Percentiles rank a stretch among this genome's conserved stretches.
Conservation (phyloP, 768 basidiomycete genomes). For the Scleroderma bovista region DNA sequence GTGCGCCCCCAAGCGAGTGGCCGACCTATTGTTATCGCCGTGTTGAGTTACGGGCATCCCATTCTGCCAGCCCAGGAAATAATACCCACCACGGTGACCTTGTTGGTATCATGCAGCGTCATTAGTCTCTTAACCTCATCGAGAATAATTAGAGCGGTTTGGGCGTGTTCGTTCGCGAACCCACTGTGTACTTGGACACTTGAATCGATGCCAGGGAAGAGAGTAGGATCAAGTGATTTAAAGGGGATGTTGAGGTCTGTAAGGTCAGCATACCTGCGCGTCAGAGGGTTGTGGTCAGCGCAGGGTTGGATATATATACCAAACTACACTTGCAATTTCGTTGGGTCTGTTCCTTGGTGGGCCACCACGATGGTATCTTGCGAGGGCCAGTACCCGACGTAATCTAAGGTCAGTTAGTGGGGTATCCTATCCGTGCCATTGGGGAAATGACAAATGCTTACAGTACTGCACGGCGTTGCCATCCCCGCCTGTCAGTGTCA, state of each 20-base stretch:
- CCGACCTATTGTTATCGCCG: conserved; percentile 28
- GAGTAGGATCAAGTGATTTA: conserved; percentile 33
- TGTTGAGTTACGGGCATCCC: too few relatives aligned
- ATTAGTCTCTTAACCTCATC: conserved; percentile 39
- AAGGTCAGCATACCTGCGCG: conserved; percentile 39
- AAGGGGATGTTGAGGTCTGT: conserved; percentile 43
- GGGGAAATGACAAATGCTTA: conserved; percentile 13
- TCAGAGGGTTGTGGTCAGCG: neutral
- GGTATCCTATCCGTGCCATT: neutral
- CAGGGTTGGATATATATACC: too few relatives aligned
- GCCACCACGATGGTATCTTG: conserved; percentile 50
- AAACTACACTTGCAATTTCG: conserved; percentile 36
- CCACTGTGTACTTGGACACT: conserved; percentile 47
- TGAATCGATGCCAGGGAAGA: conserved; percentile 51
- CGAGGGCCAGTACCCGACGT: conserved; percentile 51
- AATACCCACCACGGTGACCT: conserved; percentile 38
- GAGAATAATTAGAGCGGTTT: conserved; percentile 41
- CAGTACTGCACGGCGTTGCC: conserved; percentile 44
- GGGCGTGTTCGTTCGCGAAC: conserved; percentile 46
- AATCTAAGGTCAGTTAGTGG: conserved; percentile 29
- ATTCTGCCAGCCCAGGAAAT: neutral
- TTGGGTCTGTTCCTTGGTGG: conserved; percentile 59
- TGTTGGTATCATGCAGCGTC: conserved; percentile 30
- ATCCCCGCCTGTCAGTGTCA: conserved; percentile 41
- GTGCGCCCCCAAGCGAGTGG: conserved; percentile 50